These are phyloP conservation scores for Asterophora parasitica DNA, from an alignment of 768 basidiomycete genomes.

Conservation along the genomic window DNA sequence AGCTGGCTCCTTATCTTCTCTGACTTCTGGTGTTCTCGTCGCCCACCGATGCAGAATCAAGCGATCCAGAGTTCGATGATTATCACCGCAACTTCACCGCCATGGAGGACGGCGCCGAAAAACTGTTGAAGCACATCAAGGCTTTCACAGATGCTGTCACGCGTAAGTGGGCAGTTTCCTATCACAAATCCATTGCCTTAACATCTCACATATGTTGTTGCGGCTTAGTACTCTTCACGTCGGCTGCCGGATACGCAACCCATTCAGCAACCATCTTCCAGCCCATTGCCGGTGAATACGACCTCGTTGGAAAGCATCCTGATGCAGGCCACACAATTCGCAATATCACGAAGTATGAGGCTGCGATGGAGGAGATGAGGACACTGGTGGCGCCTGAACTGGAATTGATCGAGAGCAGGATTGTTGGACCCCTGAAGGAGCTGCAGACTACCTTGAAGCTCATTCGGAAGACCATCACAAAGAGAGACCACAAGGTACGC, in stretches of 20 bases:
- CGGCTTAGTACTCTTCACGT: slow-evolving; percentile 55
- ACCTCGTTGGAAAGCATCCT: slow-evolving; percentile 74
- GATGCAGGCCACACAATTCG: slow-evolving; percentile 71
- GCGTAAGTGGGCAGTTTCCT: slow-evolving; percentile 36
- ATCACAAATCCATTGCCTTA: background rate
- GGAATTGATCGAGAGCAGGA: slow-evolving; percentile 86
- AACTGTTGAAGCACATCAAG: slow-evolving; percentile 88
- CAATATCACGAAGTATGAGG: slow-evolving; percentile 69
- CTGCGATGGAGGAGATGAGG: slow-evolving; percentile 78
- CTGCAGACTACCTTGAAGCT: slow-evolving; percentile 80
- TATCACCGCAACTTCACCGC: slow-evolving; percentile 70
- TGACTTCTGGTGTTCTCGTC: background rate
- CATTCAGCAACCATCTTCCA: slow-evolving; percentile 63
- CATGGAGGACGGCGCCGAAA: slow-evolving; percentile 80
- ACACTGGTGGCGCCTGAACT: slow-evolving; percentile 81
- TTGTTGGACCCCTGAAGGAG: slow-evolving; percentile 85
- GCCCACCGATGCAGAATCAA: slow-evolving; percentile 47
- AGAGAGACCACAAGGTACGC: slow-evolving; percentile 91
- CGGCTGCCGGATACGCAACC: slow-evolving; percentile 56
- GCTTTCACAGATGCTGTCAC: slow-evolving; percentile 81
- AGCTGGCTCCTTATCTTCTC: background rate
- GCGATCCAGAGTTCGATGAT: slow-evolving; percentile 88
- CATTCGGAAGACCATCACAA: slow-evolving; percentile 91
- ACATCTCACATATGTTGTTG: background rate
- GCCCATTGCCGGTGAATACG: slow-evolving; percentile 72